A percentile compares a stretch with the other conserved stretches of the same genome.
phyloP scores from a whole-genome alignment of 306 rosid genomes.

The Hippophae gyantsensis region DNA sequence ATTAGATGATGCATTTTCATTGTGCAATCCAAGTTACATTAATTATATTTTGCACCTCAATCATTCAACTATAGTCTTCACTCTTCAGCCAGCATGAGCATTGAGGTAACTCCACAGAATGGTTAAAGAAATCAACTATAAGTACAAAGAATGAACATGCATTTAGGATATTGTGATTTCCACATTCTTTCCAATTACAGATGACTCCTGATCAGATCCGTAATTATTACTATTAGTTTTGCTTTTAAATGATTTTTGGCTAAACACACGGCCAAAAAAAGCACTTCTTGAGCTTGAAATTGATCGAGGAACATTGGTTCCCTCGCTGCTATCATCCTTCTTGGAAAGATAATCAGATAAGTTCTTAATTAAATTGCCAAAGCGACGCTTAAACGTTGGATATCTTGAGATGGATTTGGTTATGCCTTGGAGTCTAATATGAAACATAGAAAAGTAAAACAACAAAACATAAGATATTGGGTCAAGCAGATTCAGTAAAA shows the following conservation, averaged over 20 bases:
- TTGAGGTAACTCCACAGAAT: no score
- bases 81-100: no score
- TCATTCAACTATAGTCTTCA: no score
- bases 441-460: slow-evolving; percentile 6
- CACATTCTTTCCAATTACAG: slow-evolving; percentile 28
- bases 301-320: slow-evolving; percentile 10
- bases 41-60: no score
- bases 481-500: background rate
- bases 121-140: no score
- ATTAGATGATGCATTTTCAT: no score
- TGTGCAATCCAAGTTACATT: no score
- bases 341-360: slow-evolving; percentile 44
- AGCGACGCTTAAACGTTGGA: slow-evolving; percentile 73
- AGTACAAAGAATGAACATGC: no score
- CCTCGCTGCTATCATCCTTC: no score
- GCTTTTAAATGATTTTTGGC: slow-evolving; percentile 42
- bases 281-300: slow-evolving; percentile 78
- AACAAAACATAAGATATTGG: background rate
- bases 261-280: slow-evolving; percentile 52
- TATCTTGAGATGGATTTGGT: slow-evolving; percentile 86
- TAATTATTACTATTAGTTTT: slow-evolving; percentile 22
- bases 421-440: slow-evolving; percentile 75
- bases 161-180: slow-evolving; percentile 14
- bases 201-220: slow-evolving; percentile 40
- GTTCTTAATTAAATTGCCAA: slow-evolving; percentile 41